Conservation (phyloP, 306 rosid genomes). For the Dryas octopetala region DNA sequence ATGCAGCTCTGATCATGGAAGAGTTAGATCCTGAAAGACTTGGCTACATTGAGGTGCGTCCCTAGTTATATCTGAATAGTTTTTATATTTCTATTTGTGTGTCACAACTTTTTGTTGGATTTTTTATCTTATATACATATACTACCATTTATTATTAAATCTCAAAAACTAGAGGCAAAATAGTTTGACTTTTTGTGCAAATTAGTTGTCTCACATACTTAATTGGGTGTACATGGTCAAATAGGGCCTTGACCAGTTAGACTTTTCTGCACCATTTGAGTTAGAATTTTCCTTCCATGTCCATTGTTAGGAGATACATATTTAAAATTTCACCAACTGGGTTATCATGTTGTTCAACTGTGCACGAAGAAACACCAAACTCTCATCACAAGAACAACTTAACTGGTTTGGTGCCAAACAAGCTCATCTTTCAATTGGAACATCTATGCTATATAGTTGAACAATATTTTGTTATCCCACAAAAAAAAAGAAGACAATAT, state of each 20-base stretch:
- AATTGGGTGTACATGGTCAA: slow-evolving; percentile 5
- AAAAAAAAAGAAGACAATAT: too few relatives aligned
- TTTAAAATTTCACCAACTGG: slow-evolving; percentile 9
- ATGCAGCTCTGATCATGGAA: slow-evolving; percentile 98
- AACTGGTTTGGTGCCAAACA: neutral
- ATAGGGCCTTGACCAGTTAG: slow-evolving; percentile 16
- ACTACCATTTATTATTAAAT: neutral
- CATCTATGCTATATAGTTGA: neutral
- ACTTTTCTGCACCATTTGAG: neutral
- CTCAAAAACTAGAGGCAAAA: neutral
- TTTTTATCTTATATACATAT: neutral
- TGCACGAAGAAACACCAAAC: slow-evolving; percentile 10
- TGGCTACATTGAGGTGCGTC: slow-evolving; percentile 91
- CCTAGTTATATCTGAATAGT: neutral
- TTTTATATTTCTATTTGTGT: too few relatives aligned
- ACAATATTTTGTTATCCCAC: neutral
- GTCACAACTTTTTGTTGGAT: neutral
- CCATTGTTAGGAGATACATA: neutral
- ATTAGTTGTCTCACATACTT: slow-evolving; percentile 7
- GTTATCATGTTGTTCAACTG: slow-evolving; percentile 33
- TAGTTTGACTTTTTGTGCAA: neutral
- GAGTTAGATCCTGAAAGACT: slow-evolving; percentile 95
- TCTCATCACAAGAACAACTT: neutral
- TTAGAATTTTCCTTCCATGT: slow-evolving; percentile 6
- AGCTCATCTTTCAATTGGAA: neutral